Evolutionary conservation across 2,329 filamentous ascomycete species (phyloP).

Genomic region (Penicillium occitanis): DNA sequence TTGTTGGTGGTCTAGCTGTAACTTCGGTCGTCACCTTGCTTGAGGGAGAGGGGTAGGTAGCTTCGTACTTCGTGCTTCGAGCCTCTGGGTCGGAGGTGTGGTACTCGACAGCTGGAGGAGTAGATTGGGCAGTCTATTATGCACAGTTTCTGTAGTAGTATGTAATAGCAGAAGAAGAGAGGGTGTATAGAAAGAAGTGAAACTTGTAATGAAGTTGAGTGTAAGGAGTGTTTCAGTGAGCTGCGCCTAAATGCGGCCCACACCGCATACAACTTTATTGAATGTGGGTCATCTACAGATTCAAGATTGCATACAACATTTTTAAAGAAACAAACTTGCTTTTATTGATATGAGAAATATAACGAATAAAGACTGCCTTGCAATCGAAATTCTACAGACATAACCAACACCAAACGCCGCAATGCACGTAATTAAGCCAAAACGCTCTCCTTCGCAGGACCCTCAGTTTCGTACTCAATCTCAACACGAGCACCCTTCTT

Average conservation of each 20-base stretch:
- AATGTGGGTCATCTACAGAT: not conserved
- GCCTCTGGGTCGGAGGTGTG: not conserved
- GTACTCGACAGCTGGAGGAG: too few species aligned
- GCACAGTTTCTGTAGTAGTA: too few species aligned
- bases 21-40: not conserved
- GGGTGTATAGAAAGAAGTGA: not conserved
- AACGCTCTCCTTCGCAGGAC: conserved; percentile 54
- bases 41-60: conserved; percentile 10
- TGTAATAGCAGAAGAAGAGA: not conserved
- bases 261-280: conserved; percentile 13
- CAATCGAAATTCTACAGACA: conserved; percentile 15
- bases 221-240: conserved; percentile 8
- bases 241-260: conserved; percentile 6
- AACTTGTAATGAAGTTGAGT: not conserved
- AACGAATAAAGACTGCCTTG: not conserved
- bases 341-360: conserved; percentile 15
- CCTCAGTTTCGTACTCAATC: conserved; percentile 77
- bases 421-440: conserved; percentile 35
- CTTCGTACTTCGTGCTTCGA: not conserved
- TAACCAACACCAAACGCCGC: conserved; percentile 17
- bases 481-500: conserved; percentile 67
- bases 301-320: not conserved
- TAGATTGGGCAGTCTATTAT: too few species aligned
- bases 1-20: not conserved
- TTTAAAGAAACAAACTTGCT: conserved; percentile 13